A percentile compares a stretch with the other conserved stretches of the same genome.
phyloP scores from a whole-genome alignment of 148 eudicot genomes.

The Spergularia bocconei region DNA sequence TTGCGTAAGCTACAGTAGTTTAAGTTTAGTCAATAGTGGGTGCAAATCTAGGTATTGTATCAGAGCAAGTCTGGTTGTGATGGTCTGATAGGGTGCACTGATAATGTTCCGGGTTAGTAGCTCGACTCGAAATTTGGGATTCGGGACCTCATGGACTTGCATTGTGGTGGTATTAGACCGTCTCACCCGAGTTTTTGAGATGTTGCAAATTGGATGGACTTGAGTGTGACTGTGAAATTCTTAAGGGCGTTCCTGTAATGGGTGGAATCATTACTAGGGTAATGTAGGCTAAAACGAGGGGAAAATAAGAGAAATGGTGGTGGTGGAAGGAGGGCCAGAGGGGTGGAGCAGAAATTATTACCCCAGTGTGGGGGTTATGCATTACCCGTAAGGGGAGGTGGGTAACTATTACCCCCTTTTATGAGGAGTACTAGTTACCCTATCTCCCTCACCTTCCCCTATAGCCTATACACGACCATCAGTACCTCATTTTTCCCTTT shows the following conservation, averaged over 20 bases:
- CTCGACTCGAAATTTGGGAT: background rate
- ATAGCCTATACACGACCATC: too few relatives aligned
- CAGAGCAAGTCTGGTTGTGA: background rate
- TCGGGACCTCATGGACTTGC: too few relatives aligned
- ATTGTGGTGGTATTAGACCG: background rate
- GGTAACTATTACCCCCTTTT: too few relatives aligned
- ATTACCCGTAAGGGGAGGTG: too few relatives aligned
- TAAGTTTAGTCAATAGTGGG: background rate
- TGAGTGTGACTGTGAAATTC: background rate
- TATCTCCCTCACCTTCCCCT: too few relatives aligned
- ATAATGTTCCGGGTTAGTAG: background rate
- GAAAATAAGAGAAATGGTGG: too few relatives aligned
- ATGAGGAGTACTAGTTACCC: too few relatives aligned
- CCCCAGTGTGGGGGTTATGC: too few relatives aligned
- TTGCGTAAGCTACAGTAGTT: background rate
- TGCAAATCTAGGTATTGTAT: background rate
- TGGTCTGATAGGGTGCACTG: conserved; percentile 1
- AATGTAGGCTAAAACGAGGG: background rate
- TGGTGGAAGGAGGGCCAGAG: too few relatives aligned
- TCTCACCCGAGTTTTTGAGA: background rate
- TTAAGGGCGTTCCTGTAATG: background rate
- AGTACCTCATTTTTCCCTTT: too few relatives aligned
- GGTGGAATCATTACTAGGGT: too few relatives aligned
- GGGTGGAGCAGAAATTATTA: too few relatives aligned
- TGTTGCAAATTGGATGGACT: conserved; percentile 2